Percentiles rank a stretch among this genome's conserved stretches.
phyloP scores from a whole-genome alignment of 1,284 basidiomycete species.

The Golubevia pallescens region DNA sequence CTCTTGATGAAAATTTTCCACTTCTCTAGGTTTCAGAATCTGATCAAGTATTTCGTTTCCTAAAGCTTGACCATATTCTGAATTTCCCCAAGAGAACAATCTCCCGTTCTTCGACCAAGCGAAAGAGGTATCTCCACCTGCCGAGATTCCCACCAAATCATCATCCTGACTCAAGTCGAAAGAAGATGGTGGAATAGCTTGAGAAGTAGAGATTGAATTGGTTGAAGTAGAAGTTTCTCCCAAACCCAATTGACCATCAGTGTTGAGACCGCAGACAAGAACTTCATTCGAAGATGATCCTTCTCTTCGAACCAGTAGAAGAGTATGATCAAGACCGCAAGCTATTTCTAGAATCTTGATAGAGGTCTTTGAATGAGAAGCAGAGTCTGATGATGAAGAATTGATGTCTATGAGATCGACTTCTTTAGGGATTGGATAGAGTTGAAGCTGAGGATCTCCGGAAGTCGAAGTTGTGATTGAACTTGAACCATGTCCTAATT shows the following conservation, averaged over 20 bases:
- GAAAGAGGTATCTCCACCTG: constrained; percentile 38
- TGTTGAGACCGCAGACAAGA: constrained; percentile 23
- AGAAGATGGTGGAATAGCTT: constrained; percentile 6
- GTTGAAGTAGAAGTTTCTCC: not conserved
- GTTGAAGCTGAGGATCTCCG: constrained; percentile 9
- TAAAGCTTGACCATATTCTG: constrained; percentile 39
- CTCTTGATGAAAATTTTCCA: constrained; percentile 8
- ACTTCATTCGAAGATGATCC: not conserved
- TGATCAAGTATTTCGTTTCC: constrained; percentile 15
- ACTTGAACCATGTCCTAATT: no score
- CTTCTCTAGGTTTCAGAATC: constrained; percentile 3
- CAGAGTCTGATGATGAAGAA: not conserved
- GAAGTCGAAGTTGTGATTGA: not conserved
- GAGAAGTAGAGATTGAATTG: constrained; percentile 13
- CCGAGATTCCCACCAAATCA: constrained; percentile 12
- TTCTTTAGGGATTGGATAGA: constrained; percentile 4
- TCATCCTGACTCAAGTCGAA: not conserved
- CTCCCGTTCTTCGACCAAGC: constrained; percentile 11
- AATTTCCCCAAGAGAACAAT: constrained; percentile 43
- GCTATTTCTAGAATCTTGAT: not conserved
- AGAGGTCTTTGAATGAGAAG: not conserved
- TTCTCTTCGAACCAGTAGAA: constrained; percentile 12
- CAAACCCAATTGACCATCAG: constrained; percentile 38
- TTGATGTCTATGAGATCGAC: not conserved
- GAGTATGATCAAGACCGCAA: constrained; percentile 18